Percentiles rank a stretch among this genome's conserved stretches.
Evolutionary conservation across 2,329 filamentous ascomycete species (phyloP).

Genomic region (Sclerotinia borealis): DNA sequence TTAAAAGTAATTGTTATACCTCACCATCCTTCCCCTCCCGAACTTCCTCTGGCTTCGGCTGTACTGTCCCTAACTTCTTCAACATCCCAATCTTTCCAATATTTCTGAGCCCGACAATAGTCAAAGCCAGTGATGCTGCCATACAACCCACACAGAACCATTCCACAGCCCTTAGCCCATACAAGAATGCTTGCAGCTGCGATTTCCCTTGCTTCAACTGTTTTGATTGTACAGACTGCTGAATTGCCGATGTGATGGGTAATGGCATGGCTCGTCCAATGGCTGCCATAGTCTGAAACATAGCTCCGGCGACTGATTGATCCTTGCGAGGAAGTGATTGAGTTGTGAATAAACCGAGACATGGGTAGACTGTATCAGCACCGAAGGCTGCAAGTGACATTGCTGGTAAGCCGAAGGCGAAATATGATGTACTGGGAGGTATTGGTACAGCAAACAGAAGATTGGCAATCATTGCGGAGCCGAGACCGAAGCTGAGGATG

Average conservation of each 20-base stretch:
- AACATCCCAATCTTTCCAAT: conserved; percentile 28
- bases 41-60: neutral
- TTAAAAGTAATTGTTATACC: neutral
- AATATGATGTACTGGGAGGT: conserved; percentile 54
- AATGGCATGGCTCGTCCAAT: conserved; percentile 60
- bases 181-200: conserved; percentile 13
- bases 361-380: conserved; percentile 61
- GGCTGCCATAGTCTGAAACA: conserved; percentile 61
- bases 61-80: conserved; percentile 23
- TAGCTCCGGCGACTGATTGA: conserved; percentile 60
- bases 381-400: conserved; percentile 62
- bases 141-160: conserved; percentile 25
- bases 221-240: conserved; percentile 54
- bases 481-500: conserved; percentile 45
- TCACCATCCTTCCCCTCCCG: neutral
- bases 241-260: conserved; percentile 58
- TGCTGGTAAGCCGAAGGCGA: conserved; percentile 59
- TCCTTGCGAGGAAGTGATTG: conserved; percentile 56
- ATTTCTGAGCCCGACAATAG: conserved; percentile 18
- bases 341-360: conserved; percentile 59
- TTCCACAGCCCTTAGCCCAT: conserved; percentile 22
- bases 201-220: conserved; percentile 33
- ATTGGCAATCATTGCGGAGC: conserved; percentile 38
- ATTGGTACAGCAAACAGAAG: conserved; percentile 61
- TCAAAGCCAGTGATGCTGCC: conserved; percentile 14